Base-by-base conservation (phyloP, 768 basidiomycete species). In the Mycena sanguinolenta region DNA sequence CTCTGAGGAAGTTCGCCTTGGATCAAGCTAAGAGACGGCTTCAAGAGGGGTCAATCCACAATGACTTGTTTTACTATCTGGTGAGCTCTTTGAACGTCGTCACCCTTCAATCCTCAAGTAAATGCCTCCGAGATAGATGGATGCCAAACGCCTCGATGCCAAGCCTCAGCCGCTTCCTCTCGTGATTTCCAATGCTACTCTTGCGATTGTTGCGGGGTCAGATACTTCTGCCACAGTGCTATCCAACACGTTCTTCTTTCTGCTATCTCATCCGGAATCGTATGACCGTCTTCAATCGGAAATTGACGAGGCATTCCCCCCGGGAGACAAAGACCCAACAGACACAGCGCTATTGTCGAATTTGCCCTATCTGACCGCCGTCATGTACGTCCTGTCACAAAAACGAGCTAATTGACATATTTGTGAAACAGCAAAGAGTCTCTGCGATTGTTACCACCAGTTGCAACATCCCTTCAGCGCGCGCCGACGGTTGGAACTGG, bases 201-300 rank as follows among this genome's bases (percentile, higher is more conserved):
- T 87, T 30, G 77, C 77, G 17, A 78, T 81, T 54, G 69, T 78
- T 16, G 87, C 86, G 14, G 88, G 88, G 13, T 79, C 86, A 27
- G 88, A 88, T 71, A 89, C 88, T 2, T 83, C 84, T 21, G 79
- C 85, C 8, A 80, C 79, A 6, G 80, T 79, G 1, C 73, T 88
- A 7, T 79, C 73, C 53, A 83, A 78, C 57, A 68, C 82, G 1
- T 77, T 88, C 55, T 88, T 78, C 64, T 80, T 78, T 65, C 74
- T 88, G 3, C 73, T 87, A 14, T 72, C 76, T 13, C 77, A 88
- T 67, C 85, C 83, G 2, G 76, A 75, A 1, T 75, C 75, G 36
- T 82, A 82, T 53, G 70, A 69, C 10, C 82, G 79, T 13, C 77
- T 87, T 38, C 82, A 79, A 68, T 77, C 75, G 13, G 87, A 88